Percentiles rank a stretch among this genome's conserved stretches.
These are phyloP conservation scores for Trichoderma citrinoviride DNA, from an alignment of 2,329 filamentous ascomycete genomes.

Conservation along the genomic window DNA sequence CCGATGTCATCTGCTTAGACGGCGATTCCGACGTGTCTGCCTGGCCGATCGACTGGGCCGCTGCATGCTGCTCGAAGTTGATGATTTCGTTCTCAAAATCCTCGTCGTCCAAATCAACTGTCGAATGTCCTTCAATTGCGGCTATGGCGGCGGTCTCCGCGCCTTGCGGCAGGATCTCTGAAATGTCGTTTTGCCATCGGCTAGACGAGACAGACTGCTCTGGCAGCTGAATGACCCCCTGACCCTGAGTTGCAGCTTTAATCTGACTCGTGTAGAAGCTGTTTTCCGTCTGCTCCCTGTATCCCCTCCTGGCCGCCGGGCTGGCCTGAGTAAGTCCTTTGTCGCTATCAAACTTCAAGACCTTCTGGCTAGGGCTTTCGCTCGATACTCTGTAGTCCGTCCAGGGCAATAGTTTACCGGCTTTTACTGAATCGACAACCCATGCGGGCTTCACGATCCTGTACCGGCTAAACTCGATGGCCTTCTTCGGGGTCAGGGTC, in stretches of 20 bases:
- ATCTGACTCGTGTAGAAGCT: conserved; percentile 83
- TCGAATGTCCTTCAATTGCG: not conserved
- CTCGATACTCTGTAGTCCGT: conserved; percentile 78
- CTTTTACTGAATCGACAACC: conserved; percentile 85
- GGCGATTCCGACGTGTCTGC: conserved; percentile 19
- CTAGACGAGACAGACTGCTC: not conserved
- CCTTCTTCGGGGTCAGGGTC: conserved; percentile 86
- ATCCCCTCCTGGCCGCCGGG: conserved; percentile 57
- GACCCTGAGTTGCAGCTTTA: conserved; percentile 34
- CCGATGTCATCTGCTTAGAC: conserved; percentile 72
- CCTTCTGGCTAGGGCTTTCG: conserved; percentile 78
- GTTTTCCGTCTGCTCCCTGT: conserved; percentile 74
- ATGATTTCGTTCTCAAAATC: not conserved
- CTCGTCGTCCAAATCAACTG: not conserved
- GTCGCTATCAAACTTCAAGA: conserved; percentile 62
- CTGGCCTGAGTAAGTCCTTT: conserved; percentile 66
- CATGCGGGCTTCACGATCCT: conserved; percentile 92
- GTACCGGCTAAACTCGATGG: conserved; percentile 81
- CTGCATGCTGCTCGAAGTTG: not conserved
- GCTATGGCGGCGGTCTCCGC: not conserved
- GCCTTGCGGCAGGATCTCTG: not conserved
- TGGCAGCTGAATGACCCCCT: not conserved
- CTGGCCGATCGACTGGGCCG: not conserved
- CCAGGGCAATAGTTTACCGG: conserved; percentile 83
- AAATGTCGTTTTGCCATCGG: not conserved